Conservation (phyloP, 23 red algal species). For the Cyanidiococcus yangmingshanensis region DNA sequence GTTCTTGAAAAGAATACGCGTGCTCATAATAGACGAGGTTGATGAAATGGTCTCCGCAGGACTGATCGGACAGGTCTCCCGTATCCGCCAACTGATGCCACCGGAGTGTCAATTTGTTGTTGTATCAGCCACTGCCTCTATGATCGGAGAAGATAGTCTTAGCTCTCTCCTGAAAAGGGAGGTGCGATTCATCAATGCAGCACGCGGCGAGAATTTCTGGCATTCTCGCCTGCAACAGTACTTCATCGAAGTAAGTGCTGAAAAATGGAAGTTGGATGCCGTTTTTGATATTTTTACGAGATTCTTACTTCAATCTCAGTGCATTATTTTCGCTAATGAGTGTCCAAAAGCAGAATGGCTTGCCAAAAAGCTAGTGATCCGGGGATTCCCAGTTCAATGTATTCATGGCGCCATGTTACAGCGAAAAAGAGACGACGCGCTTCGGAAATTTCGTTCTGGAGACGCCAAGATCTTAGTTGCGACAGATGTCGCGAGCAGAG, state of each 20-base stretch:
- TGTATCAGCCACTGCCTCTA: slow-evolving; percentile 15
- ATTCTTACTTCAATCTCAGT: slow-evolving; percentile 8
- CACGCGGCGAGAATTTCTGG: not conserved
- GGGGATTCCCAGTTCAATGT: not conserved
- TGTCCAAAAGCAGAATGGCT: slow-evolving; percentile 21
- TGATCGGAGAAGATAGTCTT: not conserved
- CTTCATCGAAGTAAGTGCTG: not conserved
- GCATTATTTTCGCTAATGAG: slow-evolving; percentile 22
- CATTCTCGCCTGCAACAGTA: slow-evolving; percentile 20
- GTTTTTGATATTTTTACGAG: slow-evolving; percentile 14
- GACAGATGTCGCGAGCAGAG: slow-evolving; percentile 31
- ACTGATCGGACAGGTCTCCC: not conserved
- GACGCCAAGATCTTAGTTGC: slow-evolving; percentile 20
- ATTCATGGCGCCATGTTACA: slow-evolving; percentile 37
- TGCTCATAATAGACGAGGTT: slow-evolving; percentile 24
- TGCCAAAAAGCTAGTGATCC: not conserved
- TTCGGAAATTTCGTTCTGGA: slow-evolving; percentile 23
- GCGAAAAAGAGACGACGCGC: slow-evolving; percentile 5
- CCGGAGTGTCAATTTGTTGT: slow-evolving; percentile 2
- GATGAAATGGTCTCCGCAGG: slow-evolving; percentile 20
- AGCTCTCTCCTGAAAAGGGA: not conserved
- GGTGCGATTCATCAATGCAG: not conserved
- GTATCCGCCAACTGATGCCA: slow-evolving; percentile 14
- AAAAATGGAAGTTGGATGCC: slow-evolving; percentile 17
- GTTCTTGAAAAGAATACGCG: not conserved